Evolutionary conservation across 169 alveolate species (phyloP).

Genomic region (Babesia ovata): DNA sequence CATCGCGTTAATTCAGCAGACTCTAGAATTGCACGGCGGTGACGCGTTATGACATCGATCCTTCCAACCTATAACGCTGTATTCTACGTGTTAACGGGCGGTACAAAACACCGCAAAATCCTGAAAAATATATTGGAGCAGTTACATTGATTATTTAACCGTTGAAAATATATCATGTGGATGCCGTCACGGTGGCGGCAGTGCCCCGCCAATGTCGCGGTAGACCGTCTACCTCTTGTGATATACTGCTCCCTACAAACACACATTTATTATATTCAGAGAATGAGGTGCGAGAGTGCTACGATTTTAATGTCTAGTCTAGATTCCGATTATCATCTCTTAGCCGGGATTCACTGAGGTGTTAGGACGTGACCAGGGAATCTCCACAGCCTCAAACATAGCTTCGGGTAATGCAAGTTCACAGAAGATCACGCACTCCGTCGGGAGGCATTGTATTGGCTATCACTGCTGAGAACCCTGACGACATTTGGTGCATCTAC

Average conservation of each 20-base stretch:
- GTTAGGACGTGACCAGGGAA: background rate
- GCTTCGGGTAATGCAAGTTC: constrained; percentile 35
- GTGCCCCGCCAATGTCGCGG: too few relatives aligned
- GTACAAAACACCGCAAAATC: background rate
- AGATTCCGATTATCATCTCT: background rate
- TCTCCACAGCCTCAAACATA: background rate
- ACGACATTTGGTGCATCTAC: constrained; percentile 76
- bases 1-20: constrained; percentile 10
- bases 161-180: too few relatives aligned
- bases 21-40: background rate
- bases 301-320: background rate
- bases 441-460: constrained; percentile 48
- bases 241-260: too few relatives aligned
- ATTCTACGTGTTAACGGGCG: background rate
- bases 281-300: too few relatives aligned
- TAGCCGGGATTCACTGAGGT: background rate
- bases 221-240: too few relatives aligned
- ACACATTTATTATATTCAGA: too few relatives aligned
- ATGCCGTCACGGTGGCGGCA: too few relatives aligned
- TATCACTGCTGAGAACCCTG: constrained; percentile 68
- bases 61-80: background rate
- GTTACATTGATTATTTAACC: too few relatives aligned
- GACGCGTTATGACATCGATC: background rate
- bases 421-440: constrained; percentile 19
- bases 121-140: background rate